phyloP scores from a whole-genome alignment of 2,329 filamentous ascomycete species.

The Coniochaeta sp. region DNA sequence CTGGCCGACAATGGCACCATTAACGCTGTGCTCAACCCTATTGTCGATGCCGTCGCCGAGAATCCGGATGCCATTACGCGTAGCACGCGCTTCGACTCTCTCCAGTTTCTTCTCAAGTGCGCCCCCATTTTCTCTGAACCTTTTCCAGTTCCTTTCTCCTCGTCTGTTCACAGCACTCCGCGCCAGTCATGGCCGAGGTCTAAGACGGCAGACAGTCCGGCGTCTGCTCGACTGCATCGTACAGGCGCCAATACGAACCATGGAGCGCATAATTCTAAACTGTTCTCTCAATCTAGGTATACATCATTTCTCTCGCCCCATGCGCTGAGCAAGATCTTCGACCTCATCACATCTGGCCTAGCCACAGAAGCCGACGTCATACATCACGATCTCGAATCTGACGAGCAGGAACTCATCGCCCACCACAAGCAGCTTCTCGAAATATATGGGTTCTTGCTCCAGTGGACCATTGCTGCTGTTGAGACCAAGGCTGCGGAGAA shows the following conservation, averaged over 20 bases:
- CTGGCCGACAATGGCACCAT: constrained; percentile 66
- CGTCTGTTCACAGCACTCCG: constrained; percentile 17
- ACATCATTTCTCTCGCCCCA: constrained; percentile 71
- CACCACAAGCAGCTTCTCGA: constrained; percentile 90
- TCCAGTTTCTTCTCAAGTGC: constrained; percentile 96
- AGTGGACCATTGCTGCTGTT: constrained; percentile 93
- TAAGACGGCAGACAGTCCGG: not conserved
- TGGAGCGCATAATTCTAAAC: constrained; percentile 42
- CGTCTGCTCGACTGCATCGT: constrained; percentile 10
- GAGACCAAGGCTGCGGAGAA: constrained; percentile 93
- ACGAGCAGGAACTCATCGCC: constrained; percentile 79
- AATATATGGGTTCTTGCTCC: constrained; percentile 86
- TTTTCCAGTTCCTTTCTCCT: constrained; percentile 10
- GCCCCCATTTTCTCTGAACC: constrained; percentile 46
- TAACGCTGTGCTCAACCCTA: constrained; percentile 81
- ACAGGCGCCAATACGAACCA: constrained; percentile 27
- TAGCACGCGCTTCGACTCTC: constrained; percentile 75
- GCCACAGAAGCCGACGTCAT: constrained; percentile 79
- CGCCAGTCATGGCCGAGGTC: constrained; percentile 2
- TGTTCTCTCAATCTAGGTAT: constrained; percentile 64
- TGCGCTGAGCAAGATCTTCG: constrained; percentile 85
- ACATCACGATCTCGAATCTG: constrained; percentile 78
- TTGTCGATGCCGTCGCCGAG: constrained; percentile 86
- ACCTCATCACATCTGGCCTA: constrained; percentile 79
- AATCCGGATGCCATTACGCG: constrained; percentile 82